These are phyloP conservation scores for Strobilomyces confusus DNA, from an alignment of 768 basidiomycete genomes.

Conservation along the genomic window DNA sequence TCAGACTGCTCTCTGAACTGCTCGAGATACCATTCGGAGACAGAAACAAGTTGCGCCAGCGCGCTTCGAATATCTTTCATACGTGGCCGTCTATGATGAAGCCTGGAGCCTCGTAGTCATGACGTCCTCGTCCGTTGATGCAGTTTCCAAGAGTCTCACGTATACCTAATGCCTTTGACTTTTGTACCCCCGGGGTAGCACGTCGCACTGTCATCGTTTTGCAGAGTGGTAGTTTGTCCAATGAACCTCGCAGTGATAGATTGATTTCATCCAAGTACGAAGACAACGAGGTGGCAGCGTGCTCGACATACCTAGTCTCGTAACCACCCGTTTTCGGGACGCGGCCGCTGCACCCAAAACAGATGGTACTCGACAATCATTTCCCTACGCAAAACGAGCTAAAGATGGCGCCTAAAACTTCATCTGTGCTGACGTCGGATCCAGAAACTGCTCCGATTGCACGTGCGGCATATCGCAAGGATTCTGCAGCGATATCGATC, in stretches of 20 bases:
- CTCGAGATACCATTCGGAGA: conserved; percentile 31
- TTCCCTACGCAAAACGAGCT: conserved; percentile 89
- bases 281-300: neutral
- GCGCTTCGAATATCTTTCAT: conserved; percentile 14
- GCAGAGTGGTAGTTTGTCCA: neutral
- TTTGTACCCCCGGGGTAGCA: neutral
- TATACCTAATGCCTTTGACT: conserved; percentile 7
- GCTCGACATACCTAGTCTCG: neutral
- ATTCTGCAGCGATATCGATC: conserved; percentile 80
- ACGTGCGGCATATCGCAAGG: conserved; percentile 79
- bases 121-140: neutral
- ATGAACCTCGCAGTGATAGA: conserved; percentile 1
- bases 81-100: conserved; percentile 12
- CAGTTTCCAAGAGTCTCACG: neutral
- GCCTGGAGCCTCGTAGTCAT: neutral
- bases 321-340: no score
- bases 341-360: no score
- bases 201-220: neutral
- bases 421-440: conserved; percentile 67
- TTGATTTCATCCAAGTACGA: neutral
- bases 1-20: conserved; percentile 25
- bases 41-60: conserved; percentile 23
- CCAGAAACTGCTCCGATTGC: conserved; percentile 87
- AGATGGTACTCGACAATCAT: conserved; percentile 25
- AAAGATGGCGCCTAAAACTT: conserved; percentile 80